phyloP scores from a whole-genome alignment of 1,139 yeast species.

The Taphrina populina region DNA sequence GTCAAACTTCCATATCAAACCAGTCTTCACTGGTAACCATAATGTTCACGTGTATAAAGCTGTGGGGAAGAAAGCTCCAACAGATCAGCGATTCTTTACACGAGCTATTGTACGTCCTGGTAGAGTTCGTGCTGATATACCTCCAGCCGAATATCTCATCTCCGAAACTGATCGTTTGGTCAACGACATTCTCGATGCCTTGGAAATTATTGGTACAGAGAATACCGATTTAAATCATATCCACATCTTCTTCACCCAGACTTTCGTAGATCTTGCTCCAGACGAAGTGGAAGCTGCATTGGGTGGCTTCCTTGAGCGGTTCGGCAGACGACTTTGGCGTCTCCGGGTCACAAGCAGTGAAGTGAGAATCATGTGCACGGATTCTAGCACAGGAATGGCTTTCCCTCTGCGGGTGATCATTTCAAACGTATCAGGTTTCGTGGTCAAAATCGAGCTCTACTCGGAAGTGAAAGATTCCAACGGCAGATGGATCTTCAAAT shows the following conservation, averaged over 20 bases:
- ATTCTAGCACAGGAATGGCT: constrained; percentile 79
- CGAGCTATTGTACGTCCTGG: constrained; percentile 98
- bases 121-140: constrained; percentile 83
- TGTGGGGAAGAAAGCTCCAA: constrained; percentile 85
- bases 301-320: constrained; percentile 95
- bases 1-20: constrained; percentile 90
- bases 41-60: constrained; percentile 97
- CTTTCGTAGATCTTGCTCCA: constrained; percentile 79
- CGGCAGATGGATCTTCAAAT: constrained; percentile 96
- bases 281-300: constrained; percentile 96
- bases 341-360: constrained; percentile 96
- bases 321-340: constrained; percentile 95
- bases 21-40: constrained; percentile 93
- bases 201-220: constrained; percentile 90
- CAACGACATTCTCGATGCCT: constrained; percentile 91
- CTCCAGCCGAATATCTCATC: constrained; percentile 88
- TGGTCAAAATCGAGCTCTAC: constrained; percentile 90
- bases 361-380: constrained; percentile 91
- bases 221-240: constrained; percentile 95
- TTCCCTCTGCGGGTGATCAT: constrained; percentile 96
- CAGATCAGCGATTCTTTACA: constrained; percentile 92
- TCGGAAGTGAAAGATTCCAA: constrained; percentile 87
- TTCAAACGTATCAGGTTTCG: constrained; percentile 94
- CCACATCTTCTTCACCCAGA: constrained; percentile 92
- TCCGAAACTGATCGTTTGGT: constrained; percentile 94